Evolutionary conservation across 148 eudicot genomes (phyloP).

Genomic region (Fallopia convolvulus): DNA sequence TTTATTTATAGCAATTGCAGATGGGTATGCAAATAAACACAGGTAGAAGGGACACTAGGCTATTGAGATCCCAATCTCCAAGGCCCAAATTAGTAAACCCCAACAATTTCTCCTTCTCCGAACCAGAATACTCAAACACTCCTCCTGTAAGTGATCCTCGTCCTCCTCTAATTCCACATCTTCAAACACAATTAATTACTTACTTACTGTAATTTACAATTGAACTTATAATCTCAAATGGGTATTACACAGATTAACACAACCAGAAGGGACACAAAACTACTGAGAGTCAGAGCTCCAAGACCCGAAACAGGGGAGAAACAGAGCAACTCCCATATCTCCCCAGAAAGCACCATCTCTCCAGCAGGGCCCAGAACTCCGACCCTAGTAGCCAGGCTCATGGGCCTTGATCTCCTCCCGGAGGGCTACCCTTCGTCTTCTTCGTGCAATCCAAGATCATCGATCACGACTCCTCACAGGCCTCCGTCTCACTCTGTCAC

Average conservation of each 20-base stretch:
- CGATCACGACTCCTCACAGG: background rate
- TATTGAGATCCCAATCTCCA: slow-evolving; percentile 3
- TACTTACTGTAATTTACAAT: background rate
- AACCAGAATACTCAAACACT: background rate
- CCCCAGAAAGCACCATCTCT: slow-evolving; percentile 30
- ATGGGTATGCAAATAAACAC: slow-evolving; percentile 28
- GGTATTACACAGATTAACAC: slow-evolving; percentile 17
- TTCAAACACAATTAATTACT: background rate
- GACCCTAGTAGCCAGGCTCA: slow-evolving; percentile 51
- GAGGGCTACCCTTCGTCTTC: slow-evolving; percentile 27
- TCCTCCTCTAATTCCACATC: background rate
- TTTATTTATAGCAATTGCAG: slow-evolving; percentile 11
- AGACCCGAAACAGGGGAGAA: slow-evolving; percentile 20
- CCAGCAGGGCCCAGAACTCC: slow-evolving; percentile 44
- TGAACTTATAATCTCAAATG: background rate
- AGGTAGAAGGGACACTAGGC: background rate
- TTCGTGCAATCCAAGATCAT: background rate
- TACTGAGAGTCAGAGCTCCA: slow-evolving; percentile 22
- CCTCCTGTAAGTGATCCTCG: background rate
- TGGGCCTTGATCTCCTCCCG: slow-evolving; percentile 69
- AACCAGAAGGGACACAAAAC: slow-evolving; percentile 29
- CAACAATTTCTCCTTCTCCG: background rate
- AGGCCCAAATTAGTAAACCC: background rate
- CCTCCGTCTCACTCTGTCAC: slow-evolving; percentile 19
- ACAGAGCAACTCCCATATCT: slow-evolving; percentile 19